Evolutionary conservation across 2,329 filamentous ascomycete species (phyloP).

Genomic region (Alternaria burnsii): DNA sequence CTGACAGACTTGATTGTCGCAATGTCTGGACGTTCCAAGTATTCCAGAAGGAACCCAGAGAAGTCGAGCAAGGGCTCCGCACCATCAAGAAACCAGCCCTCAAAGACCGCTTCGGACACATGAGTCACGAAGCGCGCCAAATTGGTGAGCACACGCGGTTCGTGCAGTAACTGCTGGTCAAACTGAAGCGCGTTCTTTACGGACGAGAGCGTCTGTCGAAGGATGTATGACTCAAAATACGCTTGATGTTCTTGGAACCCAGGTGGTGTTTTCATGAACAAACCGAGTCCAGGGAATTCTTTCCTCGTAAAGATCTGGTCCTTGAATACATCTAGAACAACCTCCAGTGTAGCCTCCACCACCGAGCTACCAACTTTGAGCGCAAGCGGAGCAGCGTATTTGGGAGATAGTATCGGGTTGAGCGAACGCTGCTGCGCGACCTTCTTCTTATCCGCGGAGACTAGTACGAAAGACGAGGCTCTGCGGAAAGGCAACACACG

Average conservation of each 20-base stretch:
- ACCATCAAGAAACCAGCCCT: conserved; percentile 95
- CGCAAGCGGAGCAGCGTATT: conserved; percentile 57
- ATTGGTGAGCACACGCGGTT: conserved; percentile 87
- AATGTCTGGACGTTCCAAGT: conserved; percentile 85
- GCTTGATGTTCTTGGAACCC: conserved; percentile 95
- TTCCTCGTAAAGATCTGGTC: conserved; percentile 87
- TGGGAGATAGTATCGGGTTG: conserved; percentile 68
- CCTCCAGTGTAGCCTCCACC: conserved; percentile 77
- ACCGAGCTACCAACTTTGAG: conserved; percentile 71
- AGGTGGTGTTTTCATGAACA: conserved; percentile 88
- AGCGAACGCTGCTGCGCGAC: conserved; percentile 69
- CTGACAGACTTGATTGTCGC: conserved; percentile 83
- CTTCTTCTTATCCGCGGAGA: conserved; percentile 73
- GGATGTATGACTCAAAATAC: conserved; percentile 90
- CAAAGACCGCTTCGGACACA: conserved; percentile 88
- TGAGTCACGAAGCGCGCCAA: conserved; percentile 82
- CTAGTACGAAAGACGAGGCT: conserved; percentile 89
- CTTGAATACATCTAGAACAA: conserved; percentile 81
- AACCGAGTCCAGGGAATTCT: conserved; percentile 86
- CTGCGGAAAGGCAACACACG: conserved; percentile 73
- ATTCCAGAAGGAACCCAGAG: conserved; percentile 83
- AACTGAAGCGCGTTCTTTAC: conserved; percentile 74
- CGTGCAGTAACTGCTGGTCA: conserved; percentile 75
- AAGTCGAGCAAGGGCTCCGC: conserved; percentile 86
- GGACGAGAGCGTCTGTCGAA: conserved; percentile 77